Evolutionary conservation across 768 basidiomycete species (phyloP), one percentile per base, ranked within the genome.

Genomic region (Leucogyrophana mollusca): DNA sequence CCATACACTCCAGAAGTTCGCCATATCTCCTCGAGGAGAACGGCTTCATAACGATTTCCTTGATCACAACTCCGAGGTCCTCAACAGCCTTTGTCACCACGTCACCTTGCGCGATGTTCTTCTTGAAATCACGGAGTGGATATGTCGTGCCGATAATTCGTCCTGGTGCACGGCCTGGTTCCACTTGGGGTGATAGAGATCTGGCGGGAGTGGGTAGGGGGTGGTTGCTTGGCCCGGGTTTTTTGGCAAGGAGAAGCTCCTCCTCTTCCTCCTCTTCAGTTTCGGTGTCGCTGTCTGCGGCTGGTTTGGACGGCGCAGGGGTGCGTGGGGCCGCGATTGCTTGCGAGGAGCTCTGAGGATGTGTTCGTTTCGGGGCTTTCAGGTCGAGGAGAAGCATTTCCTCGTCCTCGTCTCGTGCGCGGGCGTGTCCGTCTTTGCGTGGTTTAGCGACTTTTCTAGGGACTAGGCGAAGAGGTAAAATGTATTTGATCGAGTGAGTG

Each of bases 51-150:
- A 87, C 73, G 34, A 92, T 77, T 59, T 91, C 86, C 47, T 72
- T 71, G 36, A 94, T 78, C 9, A 93, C 84, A 13, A 63, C 73
- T 10, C 75, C 80, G 38, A 94, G 65, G 62, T 94, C 93, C 55
- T 87, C 83, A 7, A 92, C 86, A 0, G 90, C 91, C 66, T 94
- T 92, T 11, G 77, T 80, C 32, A 94, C 89, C 16, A 92, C 69
- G 61, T 92, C 91, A 0, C 90, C 90, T 43, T 76, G 76, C 21
- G 72, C 74, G 25, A 89, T 67, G 58, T 90, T 87, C 55, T 74
- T 70, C 49, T 72, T 69, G 69, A 94, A 96, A 64, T 95, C 93
- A 37, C 71, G 70, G 42, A 94, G 69, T 1, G 93, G 93, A 53
- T 74, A 73, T 0, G 83, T 80, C 32, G 73, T 78, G 8, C 90